Conservation (phyloP, 176 grass and related monocot genomes). For the Coix lacrymajobi region DNA sequence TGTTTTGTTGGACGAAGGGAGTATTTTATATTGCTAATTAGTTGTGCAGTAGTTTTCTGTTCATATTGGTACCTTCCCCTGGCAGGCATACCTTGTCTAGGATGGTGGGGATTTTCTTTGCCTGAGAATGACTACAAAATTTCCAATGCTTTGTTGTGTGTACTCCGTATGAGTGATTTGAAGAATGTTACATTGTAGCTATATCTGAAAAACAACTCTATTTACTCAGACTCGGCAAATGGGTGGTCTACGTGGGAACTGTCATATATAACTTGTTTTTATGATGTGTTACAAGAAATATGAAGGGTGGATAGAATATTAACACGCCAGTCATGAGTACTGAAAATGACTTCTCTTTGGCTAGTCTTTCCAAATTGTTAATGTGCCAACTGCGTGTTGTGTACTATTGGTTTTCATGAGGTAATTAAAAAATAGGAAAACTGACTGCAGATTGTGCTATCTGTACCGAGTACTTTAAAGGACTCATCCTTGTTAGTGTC, state of each 20-base stretch:
- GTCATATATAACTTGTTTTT: no score
- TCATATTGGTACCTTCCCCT: background rate
- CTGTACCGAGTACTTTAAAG: background rate
- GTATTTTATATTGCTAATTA: background rate
- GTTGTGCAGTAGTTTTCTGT: background rate
- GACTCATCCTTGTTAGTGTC: background rate
- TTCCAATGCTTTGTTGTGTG: background rate
- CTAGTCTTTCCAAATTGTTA: background rate
- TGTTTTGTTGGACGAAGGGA: no score
- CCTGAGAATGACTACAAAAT: background rate
- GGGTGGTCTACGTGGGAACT: background rate
- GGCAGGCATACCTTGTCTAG: background rate
- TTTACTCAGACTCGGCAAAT: background rate
- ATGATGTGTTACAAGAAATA: no score
- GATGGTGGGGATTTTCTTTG: background rate
- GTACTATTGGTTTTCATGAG: background rate
- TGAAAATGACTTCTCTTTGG: slow-evolving; percentile 1
- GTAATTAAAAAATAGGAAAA: background rate
- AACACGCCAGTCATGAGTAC: no score
- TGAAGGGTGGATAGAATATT: no score
- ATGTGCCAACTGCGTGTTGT: background rate
- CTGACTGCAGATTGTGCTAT: background rate
- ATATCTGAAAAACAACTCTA: background rate
- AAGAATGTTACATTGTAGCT: background rate
- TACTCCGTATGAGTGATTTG: background rate